A percentile compares a stretch with the other conserved stretches of the same genome.
Evolutionary conservation across 2,329 filamentous ascomycete genomes (phyloP).

Genomic region (Exophiala aquamarina): DNA sequence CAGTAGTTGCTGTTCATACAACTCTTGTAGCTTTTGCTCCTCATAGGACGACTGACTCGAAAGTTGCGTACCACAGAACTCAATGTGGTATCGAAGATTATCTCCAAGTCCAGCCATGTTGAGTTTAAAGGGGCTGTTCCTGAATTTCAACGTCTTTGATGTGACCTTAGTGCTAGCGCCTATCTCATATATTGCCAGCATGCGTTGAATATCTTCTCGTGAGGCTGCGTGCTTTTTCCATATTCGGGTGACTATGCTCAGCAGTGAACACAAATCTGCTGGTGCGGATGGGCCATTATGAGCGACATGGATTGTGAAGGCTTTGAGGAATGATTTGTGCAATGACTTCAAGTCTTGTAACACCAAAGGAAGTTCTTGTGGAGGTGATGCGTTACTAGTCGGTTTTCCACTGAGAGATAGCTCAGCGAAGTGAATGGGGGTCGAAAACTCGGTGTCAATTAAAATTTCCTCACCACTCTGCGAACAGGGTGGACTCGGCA

Average conservation of each 20-base stretch:
- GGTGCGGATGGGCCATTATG: constrained; percentile 66
- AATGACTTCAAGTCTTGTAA: constrained; percentile 38
- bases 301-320: constrained; percentile 66
- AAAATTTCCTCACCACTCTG: constrained; percentile 6
- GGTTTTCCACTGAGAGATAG: constrained; percentile 12
- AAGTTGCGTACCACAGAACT: constrained; percentile 12
- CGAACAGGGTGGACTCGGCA: constrained; percentile 16
- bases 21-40: constrained; percentile 49
- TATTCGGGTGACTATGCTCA: constrained; percentile 62
- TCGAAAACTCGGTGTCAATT: constrained; percentile 11
- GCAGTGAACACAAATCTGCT: constrained; percentile 62
- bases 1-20: constrained; percentile 51
- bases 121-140: constrained; percentile 38
- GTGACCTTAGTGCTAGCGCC: neutral
- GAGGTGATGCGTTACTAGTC: neutral
- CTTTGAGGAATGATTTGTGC: constrained; percentile 67
- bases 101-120: constrained; percentile 42
- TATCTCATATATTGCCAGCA: constrained; percentile 61
- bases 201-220: constrained; percentile 64
- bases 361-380: constrained; percentile 12
- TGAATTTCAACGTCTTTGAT: constrained; percentile 17
- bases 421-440: constrained; percentile 14
- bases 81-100: constrained; percentile 18
- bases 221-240: constrained; percentile 72
- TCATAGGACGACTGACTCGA: constrained; percentile 32